Conservation (phyloP, 2,329 filamentous ascomycete genomes). For the Zymoseptoria brevis region DNA sequence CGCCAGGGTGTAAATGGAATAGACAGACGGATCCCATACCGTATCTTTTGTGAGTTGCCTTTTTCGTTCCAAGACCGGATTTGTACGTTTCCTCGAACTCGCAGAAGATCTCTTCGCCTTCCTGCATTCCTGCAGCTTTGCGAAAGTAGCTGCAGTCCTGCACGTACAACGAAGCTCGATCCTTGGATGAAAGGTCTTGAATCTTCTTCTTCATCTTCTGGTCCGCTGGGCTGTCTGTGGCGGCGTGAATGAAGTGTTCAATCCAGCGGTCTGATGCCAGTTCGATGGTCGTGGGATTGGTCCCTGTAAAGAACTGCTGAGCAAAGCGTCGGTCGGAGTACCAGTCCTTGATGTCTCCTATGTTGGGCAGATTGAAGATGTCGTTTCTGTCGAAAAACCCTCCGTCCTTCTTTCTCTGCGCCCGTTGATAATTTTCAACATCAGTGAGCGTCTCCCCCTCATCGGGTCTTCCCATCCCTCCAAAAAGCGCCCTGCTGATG, state of each 20-base stretch:
- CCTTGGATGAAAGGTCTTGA: slow-evolving; percentile 22
- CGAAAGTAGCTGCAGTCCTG: slow-evolving; percentile 42
- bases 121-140: slow-evolving; percentile 21
- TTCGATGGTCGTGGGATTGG: slow-evolving; percentile 39
- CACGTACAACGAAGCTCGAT: slow-evolving; percentile 32
- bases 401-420: slow-evolving; percentile 6
- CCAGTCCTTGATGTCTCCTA: slow-evolving; percentile 34
- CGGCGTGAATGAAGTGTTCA: slow-evolving; percentile 31
- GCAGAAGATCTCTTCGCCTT: slow-evolving; percentile 10
- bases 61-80: slow-evolving; percentile 4
- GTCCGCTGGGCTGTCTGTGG: slow-evolving; percentile 17
- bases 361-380: slow-evolving; percentile 23
- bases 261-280: slow-evolving; percentile 28
- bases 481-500: slow-evolving; percentile 5
- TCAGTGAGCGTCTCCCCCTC: slow-evolving; percentile 9
- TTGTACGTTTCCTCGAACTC: slow-evolving; percentile 11
- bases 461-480: slow-evolving; percentile 12
- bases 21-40: slow-evolving; percentile 14
- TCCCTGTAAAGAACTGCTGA: slow-evolving; percentile 39
- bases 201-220: slow-evolving; percentile 31
- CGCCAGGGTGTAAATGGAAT: slow-evolving; percentile 31
- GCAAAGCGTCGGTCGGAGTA: slow-evolving; percentile 39
- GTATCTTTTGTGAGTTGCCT: slow-evolving; percentile 7
- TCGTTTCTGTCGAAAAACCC: slow-evolving; percentile 16
- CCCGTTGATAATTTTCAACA: slow-evolving; percentile 9